These are phyloP conservation scores for Mycena latifolia DNA, from an alignment of 768 basidiomycete species.

Conservation along the genomic window DNA sequence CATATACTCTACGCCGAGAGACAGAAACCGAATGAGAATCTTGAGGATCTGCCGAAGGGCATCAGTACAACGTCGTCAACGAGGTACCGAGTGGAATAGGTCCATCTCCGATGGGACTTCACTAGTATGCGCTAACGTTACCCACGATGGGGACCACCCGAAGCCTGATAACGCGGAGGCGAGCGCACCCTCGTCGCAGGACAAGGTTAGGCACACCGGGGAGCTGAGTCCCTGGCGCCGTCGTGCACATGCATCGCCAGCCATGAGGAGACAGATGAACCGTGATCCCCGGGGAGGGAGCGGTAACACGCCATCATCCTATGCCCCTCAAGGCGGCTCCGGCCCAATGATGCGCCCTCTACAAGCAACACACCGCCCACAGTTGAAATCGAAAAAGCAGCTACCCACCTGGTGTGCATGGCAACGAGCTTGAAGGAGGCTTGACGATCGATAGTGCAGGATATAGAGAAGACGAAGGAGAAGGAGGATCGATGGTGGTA, in stretches of 20 bases:
- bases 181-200: neutral
- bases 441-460: too few relatives aligned
- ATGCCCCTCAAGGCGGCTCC: neutral
- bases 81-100: neutral
- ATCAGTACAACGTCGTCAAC: constrained; percentile 9
- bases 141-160: constrained; percentile 1
- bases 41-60: constrained; percentile 6
- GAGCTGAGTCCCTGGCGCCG: too few relatives aligned
- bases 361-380: constrained; percentile 4
- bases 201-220: constrained; percentile 7
- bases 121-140: neutral
- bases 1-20: neutral
- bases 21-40: neutral
- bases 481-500: too few relatives aligned
- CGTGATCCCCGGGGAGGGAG: constrained; percentile 2
- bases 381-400: constrained; percentile 7
- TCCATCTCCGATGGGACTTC: too few relatives aligned
- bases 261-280: neutral
- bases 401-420: neutral
- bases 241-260: too few relatives aligned
- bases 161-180: neutral
- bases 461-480: too few relatives aligned
- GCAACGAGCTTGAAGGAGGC: too few relatives aligned
- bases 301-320: neutral
- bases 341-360: too few relatives aligned